phyloP scores from a whole-genome alignment of 202 grass and related monocot genomes.

The Panicum hallii region DNA sequence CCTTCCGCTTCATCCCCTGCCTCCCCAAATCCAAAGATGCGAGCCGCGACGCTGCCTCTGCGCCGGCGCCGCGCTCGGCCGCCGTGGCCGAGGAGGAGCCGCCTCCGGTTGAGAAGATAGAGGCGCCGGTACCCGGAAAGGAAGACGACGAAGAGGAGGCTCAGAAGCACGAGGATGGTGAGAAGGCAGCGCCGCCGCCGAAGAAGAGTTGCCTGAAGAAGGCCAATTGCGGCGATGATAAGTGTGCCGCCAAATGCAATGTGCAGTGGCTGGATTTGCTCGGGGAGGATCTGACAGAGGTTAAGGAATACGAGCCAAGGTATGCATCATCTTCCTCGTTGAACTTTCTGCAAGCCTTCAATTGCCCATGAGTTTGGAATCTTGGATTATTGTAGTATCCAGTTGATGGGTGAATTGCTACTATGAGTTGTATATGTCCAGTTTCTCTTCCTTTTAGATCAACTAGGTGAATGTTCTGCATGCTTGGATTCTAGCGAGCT shows the following conservation, averaged over 20 bases:
- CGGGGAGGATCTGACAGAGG: constrained; percentile 78
- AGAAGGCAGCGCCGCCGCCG: constrained; percentile 40
- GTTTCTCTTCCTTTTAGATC: background rate
- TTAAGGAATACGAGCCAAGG: constrained; percentile 85
- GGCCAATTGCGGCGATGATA: constrained; percentile 34
- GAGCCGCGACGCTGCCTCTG: constrained; percentile 24
- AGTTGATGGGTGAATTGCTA: constrained; percentile 20
- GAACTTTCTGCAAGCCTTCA: constrained; percentile 20
- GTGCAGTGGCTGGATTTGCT: constrained; percentile 92
- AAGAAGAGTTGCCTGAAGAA: constrained; percentile 79
- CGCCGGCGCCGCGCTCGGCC: constrained; percentile 29
- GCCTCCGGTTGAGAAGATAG: constrained; percentile 46
- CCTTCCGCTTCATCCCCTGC: constrained; percentile 63
- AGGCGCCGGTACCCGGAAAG: constrained; percentile 34
- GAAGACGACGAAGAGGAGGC: constrained; percentile 1
- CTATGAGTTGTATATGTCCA: background rate
- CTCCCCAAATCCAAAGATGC: constrained; percentile 64
- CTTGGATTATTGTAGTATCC: constrained; percentile 2
- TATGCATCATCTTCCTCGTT: constrained; percentile 48
- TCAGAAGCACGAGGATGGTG: constrained; percentile 30
- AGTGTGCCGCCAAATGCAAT: constrained; percentile 60
- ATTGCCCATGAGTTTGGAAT: constrained; percentile 10
- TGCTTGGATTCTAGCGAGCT: constrained; percentile 19
- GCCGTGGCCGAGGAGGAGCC: constrained; percentile 43
- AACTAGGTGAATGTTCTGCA: constrained; percentile 36